phyloP scores from a whole-genome alignment of 257 asterid species.

The Capsicum baccatum region DNA sequence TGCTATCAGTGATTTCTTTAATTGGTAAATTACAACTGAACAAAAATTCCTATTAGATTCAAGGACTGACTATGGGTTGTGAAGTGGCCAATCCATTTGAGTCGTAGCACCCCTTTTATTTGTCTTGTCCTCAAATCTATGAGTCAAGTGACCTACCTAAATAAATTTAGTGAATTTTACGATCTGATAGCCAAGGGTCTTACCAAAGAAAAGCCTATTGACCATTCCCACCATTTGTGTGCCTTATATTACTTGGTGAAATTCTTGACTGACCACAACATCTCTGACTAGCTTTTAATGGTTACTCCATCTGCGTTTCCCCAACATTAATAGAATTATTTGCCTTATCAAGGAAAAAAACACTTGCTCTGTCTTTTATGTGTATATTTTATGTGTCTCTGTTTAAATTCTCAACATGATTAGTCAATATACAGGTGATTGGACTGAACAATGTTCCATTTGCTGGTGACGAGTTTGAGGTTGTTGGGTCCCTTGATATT shows the following conservation, averaged over 20 bases:
- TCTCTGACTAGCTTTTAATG: background rate
- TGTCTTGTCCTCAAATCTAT: background rate
- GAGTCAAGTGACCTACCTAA: background rate
- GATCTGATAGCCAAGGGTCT: background rate
- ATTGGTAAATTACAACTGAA: background rate
- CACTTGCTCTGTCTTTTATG: background rate
- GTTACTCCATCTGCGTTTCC: background rate
- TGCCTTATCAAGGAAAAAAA: background rate
- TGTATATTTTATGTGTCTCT: background rate
- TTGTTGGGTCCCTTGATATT: conserved; percentile 76
- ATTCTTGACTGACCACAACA: conserved; percentile 19
- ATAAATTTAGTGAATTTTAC: background rate
- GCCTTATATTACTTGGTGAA: background rate
- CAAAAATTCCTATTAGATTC: conserved; percentile 17
- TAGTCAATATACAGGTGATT: conserved; percentile 59
- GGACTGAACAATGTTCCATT: conserved; percentile 91
- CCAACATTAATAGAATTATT: conserved; percentile 1
- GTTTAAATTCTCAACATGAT: conserved; percentile 8
- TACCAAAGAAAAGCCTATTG: conserved; percentile 9
- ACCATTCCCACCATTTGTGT: conserved; percentile 12
- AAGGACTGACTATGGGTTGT: conserved; percentile 16
- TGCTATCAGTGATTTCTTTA: background rate
- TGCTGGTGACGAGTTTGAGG: conserved; percentile 99
- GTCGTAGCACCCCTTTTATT: background rate
- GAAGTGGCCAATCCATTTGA: background rate